Conservation (phyloP, 768 basidiomycete species). For the Collybia sordida region DNA sequence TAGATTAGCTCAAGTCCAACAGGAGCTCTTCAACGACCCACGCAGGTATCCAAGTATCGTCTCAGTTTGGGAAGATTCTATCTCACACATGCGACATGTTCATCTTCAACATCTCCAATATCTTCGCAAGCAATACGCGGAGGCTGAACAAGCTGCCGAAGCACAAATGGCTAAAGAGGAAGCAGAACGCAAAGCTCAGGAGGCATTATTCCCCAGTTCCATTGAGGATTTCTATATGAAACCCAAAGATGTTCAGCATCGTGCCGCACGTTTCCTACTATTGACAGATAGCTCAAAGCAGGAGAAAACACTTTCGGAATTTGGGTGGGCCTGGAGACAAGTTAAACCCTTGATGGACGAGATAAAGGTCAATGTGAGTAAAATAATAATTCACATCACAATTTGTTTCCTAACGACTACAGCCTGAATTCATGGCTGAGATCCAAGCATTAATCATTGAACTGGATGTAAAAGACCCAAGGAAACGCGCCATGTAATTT, state of each 20-base stretch:
- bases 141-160: not conserved
- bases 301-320: slow-evolving; percentile 49
- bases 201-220: slow-evolving; percentile 31
- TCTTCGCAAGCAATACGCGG: slow-evolving; percentile 17
- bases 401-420: not conserved
- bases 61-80: slow-evolving; percentile 27
- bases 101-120: slow-evolving; percentile 25
- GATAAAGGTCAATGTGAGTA: slow-evolving; percentile 42
- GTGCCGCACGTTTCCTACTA: slow-evolving; percentile 48
- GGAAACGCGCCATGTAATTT: slow-evolving; percentile 8
- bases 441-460: slow-evolving; percentile 23
- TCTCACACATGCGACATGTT: slow-evolving; percentile 27
- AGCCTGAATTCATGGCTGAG: slow-evolving; percentile 19
- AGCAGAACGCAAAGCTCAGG: slow-evolving; percentile 19
- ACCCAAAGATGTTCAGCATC: slow-evolving; percentile 43
- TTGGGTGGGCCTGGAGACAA: slow-evolving; percentile 51
- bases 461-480: slow-evolving; percentile 23
- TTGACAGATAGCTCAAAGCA: slow-evolving; percentile 23
- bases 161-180: slow-evolving; percentile 15
- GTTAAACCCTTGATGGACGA: slow-evolving; percentile 40
- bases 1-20: not conserved
- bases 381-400: not conserved
- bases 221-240: slow-evolving; percentile 32
- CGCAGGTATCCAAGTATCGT: slow-evolving; percentile 15
- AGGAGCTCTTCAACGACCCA: slow-evolving; percentile 25